Base-by-base conservation (phyloP, 2,329 filamentous ascomycete genomes). In the Hirsutella rhossiliensis region DNA sequence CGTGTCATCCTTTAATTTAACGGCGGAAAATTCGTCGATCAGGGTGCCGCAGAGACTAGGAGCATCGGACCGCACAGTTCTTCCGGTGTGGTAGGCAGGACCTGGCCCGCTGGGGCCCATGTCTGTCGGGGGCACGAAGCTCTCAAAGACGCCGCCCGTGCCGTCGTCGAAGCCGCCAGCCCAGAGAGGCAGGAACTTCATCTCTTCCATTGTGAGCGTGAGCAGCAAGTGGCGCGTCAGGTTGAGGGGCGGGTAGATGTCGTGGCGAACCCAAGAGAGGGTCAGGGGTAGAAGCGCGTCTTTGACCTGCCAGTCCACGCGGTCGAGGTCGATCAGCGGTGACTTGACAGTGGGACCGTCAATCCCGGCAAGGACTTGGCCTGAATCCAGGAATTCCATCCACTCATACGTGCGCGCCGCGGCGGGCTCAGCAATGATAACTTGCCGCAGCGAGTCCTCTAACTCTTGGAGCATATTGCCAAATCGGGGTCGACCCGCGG, bases 171-270 rank as follows among this genome's bases (percentile, higher is more conserved):
- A 57, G 1, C 65, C 80, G 4, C 74, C 79, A 0, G 78, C 79
- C 78, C 78, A 84, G 4, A 83, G 62, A 0, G 81, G 80, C 3
- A 84, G 64, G 49, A 71, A 84, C 45, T 73, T 73, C 50, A 75
- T 70, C 59, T 85, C 80, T 2, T 73, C 62, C 4, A 75, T 67
- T 1, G 62, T 60, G 2, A 84, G 65, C 5, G 65, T 69, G 1
- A 80, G 65, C 0, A 81, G 57, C 20, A 75, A 49, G 49, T 75
- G 69, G 3, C 61, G 58, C 1, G 64, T 68, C 3, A 66, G 49
- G 13, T 54, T 55, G 23, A 65, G 55, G 1, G 56, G 53, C 3
- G 64, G 58, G 27, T 65, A 59, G 12, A 63, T 51, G 4, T 60
- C 57, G 9, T 49, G 48, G 1, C 52, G 53, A 2, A 51, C 11